Evolutionary conservation across 768 basidiomycete species (phyloP), one percentile per base, ranked within the genome.

Genomic region (Suillus ampliporus): DNA sequence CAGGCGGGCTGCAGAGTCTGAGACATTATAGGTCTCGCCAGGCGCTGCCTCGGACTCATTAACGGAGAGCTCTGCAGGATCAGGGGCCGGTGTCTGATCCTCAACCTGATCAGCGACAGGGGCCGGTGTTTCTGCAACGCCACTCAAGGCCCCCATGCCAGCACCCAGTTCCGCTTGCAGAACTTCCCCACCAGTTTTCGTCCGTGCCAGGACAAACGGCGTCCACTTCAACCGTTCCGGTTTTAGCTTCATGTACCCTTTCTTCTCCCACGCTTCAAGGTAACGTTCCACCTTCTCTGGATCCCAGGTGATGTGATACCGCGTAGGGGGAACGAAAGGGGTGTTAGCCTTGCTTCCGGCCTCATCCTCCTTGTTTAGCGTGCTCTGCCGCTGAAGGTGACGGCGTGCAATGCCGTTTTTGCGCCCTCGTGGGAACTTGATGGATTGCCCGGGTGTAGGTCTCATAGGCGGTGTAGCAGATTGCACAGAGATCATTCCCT

Each of bases 151-250:
- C 48, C 64, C 61, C 21, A 69, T 65, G 54, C 59, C 69, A 3
- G 64, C 34, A 7, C 65, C 64, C 21, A 54, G 38, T 41, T 68
- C 67, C 44, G 59, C 38, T 51, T 76, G 76, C 46, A 71, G 60
- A 31, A 71, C 47, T 56, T 77, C 71, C 14, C 64, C 71, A n/a
- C 69, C 71, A 4, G 64, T 64, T 65, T 73, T 74, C 47, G 73
- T 76, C 58, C 85, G 79, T 6, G 88, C 81, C 48, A 94, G 76
- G 43, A 97, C 78, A 76, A 97, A 99, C 31, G 97, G 97, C 65
- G 89, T 96, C 92, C 97, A 99, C 71, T 94, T 95, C 64, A 99
- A 82, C 74, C 88, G 88, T 70, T 97, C 94, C 1, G 95, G 89
- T 67, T 84, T 86, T 61, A 94, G 79, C 66, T 76, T 84, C 63